Percentiles rank a stretch among this genome's conserved stretches.
phyloP scores from a whole-genome alignment of 2,329 filamentous ascomycete species.

The Lachnellula willkommii region DNA sequence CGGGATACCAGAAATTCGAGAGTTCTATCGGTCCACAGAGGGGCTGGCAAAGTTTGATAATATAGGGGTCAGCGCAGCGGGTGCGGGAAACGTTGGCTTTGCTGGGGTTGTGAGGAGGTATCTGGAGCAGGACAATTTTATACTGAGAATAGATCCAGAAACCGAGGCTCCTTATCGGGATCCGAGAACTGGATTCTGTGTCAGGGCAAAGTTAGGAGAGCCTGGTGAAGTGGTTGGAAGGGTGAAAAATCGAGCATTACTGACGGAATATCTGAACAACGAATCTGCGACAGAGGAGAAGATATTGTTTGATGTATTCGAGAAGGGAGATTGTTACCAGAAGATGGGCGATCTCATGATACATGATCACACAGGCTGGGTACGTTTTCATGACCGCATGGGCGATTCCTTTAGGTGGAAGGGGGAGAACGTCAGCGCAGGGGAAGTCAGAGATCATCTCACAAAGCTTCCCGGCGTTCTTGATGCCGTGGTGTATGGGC shows the following conservation, averaged over 20 bases:
- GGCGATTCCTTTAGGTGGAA: constrained; percentile 52
- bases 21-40: constrained; percentile 45
- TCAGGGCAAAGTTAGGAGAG: constrained; percentile 34
- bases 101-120: constrained; percentile 36
- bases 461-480: constrained; percentile 36
- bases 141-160: constrained; percentile 35
- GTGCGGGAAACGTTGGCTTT: constrained; percentile 41
- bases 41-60: constrained; percentile 43
- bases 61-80: constrained; percentile 36
- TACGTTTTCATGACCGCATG: constrained; percentile 43
- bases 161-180: constrained; percentile 38
- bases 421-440: constrained; percentile 43
- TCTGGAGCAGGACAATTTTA: constrained; percentile 38
- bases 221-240: constrained; percentile 42
- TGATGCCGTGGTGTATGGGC: constrained; percentile 41
- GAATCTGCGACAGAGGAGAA: constrained; percentile 40
- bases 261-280: constrained; percentile 40
- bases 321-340: constrained; percentile 41
- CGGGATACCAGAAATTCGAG: constrained; percentile 40
- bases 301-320: constrained; percentile 39
- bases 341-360: constrained; percentile 41
- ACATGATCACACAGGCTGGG: constrained; percentile 37
- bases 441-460: constrained; percentile 41
- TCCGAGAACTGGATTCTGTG: constrained; percentile 40
- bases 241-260: constrained; percentile 35